Base-by-base conservation (phyloP, 2,329 filamentous ascomycete species). In the Colletotrichum acutatum region DNA sequence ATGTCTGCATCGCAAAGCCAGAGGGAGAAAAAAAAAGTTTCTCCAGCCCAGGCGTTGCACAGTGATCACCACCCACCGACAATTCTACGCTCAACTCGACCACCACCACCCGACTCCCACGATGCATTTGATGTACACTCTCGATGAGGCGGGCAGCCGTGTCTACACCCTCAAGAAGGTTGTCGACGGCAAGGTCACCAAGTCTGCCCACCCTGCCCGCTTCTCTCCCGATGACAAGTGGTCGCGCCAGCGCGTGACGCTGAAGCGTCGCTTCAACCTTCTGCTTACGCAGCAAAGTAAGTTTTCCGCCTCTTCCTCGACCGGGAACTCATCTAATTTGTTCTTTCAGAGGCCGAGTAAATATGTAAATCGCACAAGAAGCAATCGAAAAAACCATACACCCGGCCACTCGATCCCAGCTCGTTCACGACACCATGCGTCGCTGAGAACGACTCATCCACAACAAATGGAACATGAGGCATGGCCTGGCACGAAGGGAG, bases 161-260 rank as follows among this genome's bases (percentile, higher is more conserved):
- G 86, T 93, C 80, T 99, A 98, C 90, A 98, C 97, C 60, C 91
- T 98, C 77, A 96, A 98, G 87, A 98, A 98, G 88, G 90, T 97
- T 77, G 90, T 96, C 77, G 88, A 91, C 78, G 93, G 93, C 81
- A 91, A 95, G 82, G 94, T 98, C 80, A 97, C 96, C 83, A 98
- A 97, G 89, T 97, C 94, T 66, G 97, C 97, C 69, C 96, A 98
- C 86, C 96, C 97, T 59, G 97, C 97, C 56, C 90, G 97, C 78
- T 99, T 98, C 89, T 98, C 95, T 59, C 97, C 97, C 76, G 97
- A 99, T 86, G 97, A 99, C 89, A 98, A 98, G 89, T 98, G 97
- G 90, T 98, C 95, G 80, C 94, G 95, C 82, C 96, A 98, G 86
- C 92, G 97, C 78, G 95, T 98, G 62, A 97, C 95, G 24, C 89